Conservation (phyloP, 2,329 filamentous ascomycete species). For the Pseudogymnoascus sp. region DNA sequence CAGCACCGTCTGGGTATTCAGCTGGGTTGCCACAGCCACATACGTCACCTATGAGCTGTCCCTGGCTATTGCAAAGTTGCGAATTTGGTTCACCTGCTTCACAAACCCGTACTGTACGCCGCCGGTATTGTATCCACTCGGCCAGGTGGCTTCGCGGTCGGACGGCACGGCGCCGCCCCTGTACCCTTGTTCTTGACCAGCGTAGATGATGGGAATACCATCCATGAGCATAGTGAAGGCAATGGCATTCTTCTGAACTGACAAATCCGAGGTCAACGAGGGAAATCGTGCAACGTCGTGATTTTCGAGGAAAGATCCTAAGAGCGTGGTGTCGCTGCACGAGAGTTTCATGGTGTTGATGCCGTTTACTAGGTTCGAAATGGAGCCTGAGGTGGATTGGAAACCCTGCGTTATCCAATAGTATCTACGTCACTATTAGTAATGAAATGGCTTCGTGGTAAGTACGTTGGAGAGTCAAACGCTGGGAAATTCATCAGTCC, state of each 20-base stretch:
- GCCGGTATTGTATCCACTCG: conserved; percentile 31
- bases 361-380: conserved; percentile 12
- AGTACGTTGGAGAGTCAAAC: not conserved
- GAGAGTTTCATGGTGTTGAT: conserved; percentile 10
- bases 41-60: conserved; percentile 15
- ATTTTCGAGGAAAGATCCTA: conserved; percentile 37
- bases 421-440: not conserved
- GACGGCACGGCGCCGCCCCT: conserved; percentile 31
- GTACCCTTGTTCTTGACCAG: conserved; percentile 48
- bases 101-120: conserved; percentile 35
- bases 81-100: conserved; percentile 16
- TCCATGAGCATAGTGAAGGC: conserved; percentile 43
- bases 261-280: conserved; percentile 20
- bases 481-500: conserved; percentile 37
- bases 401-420: conserved; percentile 15
- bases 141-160: conserved; percentile 40
- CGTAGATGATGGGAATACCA: conserved; percentile 46
- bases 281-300: conserved; percentile 37
- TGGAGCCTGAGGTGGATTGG: conserved; percentile 13
- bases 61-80: conserved; percentile 15
- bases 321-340: conserved; percentile 28
- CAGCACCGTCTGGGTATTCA: conserved; percentile 15
- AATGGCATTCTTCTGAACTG: conserved; percentile 38
- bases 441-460: not conserved
- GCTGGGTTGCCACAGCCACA: conserved; percentile 12